Evolutionary conservation across 768 basidiomycete genomes (phyloP).

Genomic region (Phylloporus scabripes): DNA sequence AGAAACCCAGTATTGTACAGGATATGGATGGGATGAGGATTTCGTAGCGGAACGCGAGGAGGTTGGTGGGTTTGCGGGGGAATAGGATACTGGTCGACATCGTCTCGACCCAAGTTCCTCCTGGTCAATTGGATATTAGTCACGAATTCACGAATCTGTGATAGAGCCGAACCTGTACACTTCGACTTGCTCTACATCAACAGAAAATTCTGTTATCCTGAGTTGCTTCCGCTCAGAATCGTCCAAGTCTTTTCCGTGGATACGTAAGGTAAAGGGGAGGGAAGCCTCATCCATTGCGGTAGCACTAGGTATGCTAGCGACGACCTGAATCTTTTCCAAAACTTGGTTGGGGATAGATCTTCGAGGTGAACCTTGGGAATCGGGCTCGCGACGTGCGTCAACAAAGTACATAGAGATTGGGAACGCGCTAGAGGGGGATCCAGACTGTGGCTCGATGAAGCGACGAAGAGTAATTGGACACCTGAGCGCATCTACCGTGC

Average conservation of each 20-base stretch:
- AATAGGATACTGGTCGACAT: slow-evolving; percentile 46
- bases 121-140: slow-evolving; percentile 28
- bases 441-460: slow-evolving; percentile 41
- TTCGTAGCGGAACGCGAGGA: slow-evolving; percentile 51
- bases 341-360: slow-evolving; percentile 46
- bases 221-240: slow-evolving; percentile 48
- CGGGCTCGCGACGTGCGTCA: slow-evolving; percentile 30
- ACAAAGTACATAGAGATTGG: slow-evolving; percentile 41
- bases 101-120: slow-evolving; percentile 37
- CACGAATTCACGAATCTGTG: neutral
- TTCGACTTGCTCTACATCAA: slow-evolving; percentile 61
- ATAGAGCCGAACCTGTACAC: slow-evolving; percentile 50
- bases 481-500: slow-evolving; percentile 37
- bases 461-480: slow-evolving; percentile 47
- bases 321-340: slow-evolving; percentile 57
- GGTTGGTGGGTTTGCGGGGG: slow-evolving; percentile 57
- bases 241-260: slow-evolving; percentile 52
- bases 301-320: slow-evolving; percentile 57
- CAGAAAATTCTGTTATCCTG: slow-evolving; percentile 48
- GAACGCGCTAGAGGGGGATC: slow-evolving; percentile 24
- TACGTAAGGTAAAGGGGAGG: slow-evolving; percentile 53
- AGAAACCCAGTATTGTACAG: slow-evolving; percentile 45
- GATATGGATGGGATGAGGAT: slow-evolving; percentile 44
- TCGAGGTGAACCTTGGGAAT: slow-evolving; percentile 7
- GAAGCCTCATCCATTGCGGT: slow-evolving; percentile 41